phyloP scores from a whole-genome alignment of 2,329 filamentous ascomycete species.

The Aspergillus tubingensis region DNA sequence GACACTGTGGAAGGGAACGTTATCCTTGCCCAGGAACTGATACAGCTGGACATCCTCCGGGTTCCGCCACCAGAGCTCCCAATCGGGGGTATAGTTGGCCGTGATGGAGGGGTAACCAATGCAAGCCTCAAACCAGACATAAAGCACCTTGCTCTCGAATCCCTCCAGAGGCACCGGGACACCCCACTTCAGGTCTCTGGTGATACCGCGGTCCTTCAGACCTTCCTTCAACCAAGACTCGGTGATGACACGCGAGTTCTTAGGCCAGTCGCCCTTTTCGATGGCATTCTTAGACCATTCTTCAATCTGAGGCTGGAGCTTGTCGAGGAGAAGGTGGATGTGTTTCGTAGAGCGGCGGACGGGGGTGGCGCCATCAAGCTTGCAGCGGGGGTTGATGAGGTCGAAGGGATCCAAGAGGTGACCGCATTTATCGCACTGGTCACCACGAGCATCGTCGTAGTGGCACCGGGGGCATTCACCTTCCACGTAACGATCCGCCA shows the following conservation, averaged over 20 bases:
- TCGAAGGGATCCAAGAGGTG: constrained; percentile 71
- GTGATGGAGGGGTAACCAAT: constrained; percentile 97
- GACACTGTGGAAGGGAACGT: constrained; percentile 83
- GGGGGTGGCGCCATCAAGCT: constrained; percentile 81
- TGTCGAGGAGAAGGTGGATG: constrained; percentile 83
- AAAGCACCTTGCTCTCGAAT: constrained; percentile 79
- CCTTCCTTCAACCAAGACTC: constrained; percentile 66
- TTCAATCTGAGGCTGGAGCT: constrained; percentile 74
- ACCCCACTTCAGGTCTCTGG: constrained; percentile 90
- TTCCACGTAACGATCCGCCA: constrained; percentile 72
- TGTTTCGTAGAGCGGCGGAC: constrained; percentile 83
- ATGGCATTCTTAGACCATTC: constrained; percentile 75
- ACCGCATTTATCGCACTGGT: constrained; percentile 76
- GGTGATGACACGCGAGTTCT: constrained; percentile 48
- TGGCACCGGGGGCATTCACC: constrained; percentile 53
- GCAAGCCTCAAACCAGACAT: constrained; percentile 91
- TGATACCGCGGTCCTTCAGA: constrained; percentile 83
- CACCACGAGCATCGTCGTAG: constrained; percentile 70
- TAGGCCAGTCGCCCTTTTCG: constrained; percentile 62
- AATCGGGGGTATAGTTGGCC: constrained; percentile 80
- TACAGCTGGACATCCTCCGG: constrained; percentile 85
- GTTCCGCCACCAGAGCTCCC: constrained; percentile 94
- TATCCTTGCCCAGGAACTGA: constrained; percentile 95
- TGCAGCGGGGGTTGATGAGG: constrained; percentile 84
- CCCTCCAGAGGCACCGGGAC: constrained; percentile 61